Base-by-base conservation (phyloP, 257 asterid genomes). In the Echium plantagineum region DNA sequence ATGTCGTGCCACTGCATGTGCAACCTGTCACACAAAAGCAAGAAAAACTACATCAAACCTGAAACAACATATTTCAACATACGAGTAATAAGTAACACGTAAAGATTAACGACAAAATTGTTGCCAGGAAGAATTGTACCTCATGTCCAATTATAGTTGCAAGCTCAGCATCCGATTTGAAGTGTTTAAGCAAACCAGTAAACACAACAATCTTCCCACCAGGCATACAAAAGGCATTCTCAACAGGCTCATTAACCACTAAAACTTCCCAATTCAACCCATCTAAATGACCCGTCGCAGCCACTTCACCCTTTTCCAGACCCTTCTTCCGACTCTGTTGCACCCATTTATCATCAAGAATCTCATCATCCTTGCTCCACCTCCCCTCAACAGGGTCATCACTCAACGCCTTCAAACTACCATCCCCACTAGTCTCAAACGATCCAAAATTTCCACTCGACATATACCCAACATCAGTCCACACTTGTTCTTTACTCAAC, bases 181-280 rank as follows among this genome's bases (percentile, higher is more conserved):
- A 93, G 80, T 84, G 94, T 21, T 86, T 64, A 19, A 89, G 87
- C 84, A 93, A 75, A 28, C 96, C 97, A 0, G 96, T 84, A 66
- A 86, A 86, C 51, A 93, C 99, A 21, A 93, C 95, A 76, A 93
- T 93, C 85, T 93, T 93, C 20, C 99, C 97, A 65, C 99, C 96
- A 63, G 99, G 97, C 80, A 82, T 63, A 71, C 94, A 84, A 8
- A 81, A 79, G 4, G 98, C 98, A 72, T 93, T 83, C 30, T 89
- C 75, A 65, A 76, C 53, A 61, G 98, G 91, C 22, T 81, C 83
- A 62, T 86, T 63, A 59, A 91, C 90, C 63, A 91, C 85, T 63
- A 91, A 60, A 65, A 91, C 85, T 82, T 91, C 98, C 98, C 98
- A 91, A 21, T 84, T 81, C 74, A 88, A 67, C 18, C 94, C 94